These are phyloP conservation scores for Penium margaritaceum DNA, from an alignment of 139 green algal genomes.

Conservation along the genomic window DNA sequence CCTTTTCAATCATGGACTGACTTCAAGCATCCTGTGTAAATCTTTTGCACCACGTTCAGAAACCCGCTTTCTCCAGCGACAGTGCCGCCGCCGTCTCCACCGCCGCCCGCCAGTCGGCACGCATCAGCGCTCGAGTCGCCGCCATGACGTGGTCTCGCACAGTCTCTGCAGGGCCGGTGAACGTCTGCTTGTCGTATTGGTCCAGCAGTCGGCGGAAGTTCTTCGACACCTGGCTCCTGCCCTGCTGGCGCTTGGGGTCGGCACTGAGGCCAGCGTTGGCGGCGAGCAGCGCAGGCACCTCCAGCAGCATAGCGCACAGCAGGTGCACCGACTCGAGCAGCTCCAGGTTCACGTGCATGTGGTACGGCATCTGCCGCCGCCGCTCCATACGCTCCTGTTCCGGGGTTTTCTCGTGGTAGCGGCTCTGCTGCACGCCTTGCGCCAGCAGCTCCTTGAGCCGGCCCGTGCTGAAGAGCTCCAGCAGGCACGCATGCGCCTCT, in stretches of 20 bases:
- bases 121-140: conserved; percentile 63
- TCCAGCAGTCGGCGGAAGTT: conserved; percentile 72
- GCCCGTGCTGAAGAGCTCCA: conserved; percentile 83
- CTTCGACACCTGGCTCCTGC: no score
- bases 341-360: conserved; percentile 99
- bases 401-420: conserved; percentile 50
- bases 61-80: no score
- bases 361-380: conserved; percentile 92
- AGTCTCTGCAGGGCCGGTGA: conserved; percentile 87
- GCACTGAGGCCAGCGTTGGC: no score
- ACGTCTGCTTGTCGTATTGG: conserved; percentile 87
- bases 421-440: conserved; percentile 58
- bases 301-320: conserved; percentile 86
- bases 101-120: conserved; percentile 75
- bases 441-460: conserved; percentile 94
- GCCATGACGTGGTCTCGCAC: conserved; percentile 94
- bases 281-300: no score
- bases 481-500: conserved; percentile 82
- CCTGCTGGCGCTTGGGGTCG: conserved; percentile 47
- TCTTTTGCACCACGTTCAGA: no score
- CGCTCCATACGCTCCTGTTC: conserved; percentile 92
- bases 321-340: conserved; percentile 86
- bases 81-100: conserved; percentile 46
- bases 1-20: no score
- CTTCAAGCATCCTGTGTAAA: no score